phyloP scores from a whole-genome alignment of 2,329 filamentous ascomycete species.

The Purpureocillium takamizusanense region DNA sequence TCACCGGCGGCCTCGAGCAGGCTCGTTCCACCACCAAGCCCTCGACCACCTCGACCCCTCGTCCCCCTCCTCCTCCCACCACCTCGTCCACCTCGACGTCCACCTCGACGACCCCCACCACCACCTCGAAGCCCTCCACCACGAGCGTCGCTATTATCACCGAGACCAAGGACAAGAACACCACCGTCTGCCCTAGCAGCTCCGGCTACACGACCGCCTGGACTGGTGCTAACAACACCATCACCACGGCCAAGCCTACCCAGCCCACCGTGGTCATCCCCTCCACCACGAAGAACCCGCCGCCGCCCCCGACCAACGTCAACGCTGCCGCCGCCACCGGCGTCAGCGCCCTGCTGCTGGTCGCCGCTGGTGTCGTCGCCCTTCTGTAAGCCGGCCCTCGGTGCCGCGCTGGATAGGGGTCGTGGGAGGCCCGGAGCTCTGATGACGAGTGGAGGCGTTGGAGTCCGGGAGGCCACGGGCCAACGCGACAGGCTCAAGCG shows the following conservation, averaged over 20 bases:
- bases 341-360: conserved; percentile 26
- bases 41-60: conserved; percentile 15
- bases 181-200: conserved; percentile 15
- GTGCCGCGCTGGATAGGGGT: too few species aligned
- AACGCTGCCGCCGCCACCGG: conserved; percentile 21
- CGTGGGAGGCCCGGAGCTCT: conserved; percentile 6
- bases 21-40: conserved; percentile 22
- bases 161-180: conserved; percentile 13
- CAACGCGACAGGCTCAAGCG: conserved; percentile 11
- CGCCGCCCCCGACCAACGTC: conserved; percentile 12
- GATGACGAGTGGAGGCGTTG: conserved; percentile 14
- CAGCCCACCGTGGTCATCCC: conserved; percentile 12
- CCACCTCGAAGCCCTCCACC: conserved; percentile 15
- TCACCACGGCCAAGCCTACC: conserved; percentile 14
- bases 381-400: conserved; percentile 21
- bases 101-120: conserved; percentile 18
- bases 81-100: conserved; percentile 14
- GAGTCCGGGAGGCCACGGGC: conserved; percentile 6
- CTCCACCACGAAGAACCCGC: conserved; percentile 8
- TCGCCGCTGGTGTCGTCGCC: conserved; percentile 24
- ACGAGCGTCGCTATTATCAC: conserved; percentile 12
- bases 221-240: conserved; percentile 23
- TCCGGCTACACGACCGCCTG: conserved; percentile 18
- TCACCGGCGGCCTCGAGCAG: conserved; percentile 35
- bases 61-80: conserved; percentile 12